Conservation (phyloP, 192 early-diverging fungal species). For the Coemansia sp. region DNA sequence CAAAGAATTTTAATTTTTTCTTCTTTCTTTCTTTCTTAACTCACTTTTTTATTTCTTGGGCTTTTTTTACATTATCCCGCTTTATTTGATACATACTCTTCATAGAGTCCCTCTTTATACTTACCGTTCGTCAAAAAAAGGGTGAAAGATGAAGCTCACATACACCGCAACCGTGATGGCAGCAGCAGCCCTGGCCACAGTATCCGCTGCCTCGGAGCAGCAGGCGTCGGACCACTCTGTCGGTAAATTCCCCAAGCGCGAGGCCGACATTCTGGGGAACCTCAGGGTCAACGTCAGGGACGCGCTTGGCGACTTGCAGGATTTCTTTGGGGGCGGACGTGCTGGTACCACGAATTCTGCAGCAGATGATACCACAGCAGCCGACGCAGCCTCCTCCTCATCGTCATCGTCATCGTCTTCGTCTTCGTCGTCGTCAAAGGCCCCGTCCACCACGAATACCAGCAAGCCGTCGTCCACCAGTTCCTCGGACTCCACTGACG, state of each 20-base stretch:
- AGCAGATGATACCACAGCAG: neutral
- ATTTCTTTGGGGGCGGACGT: constrained; percentile 6
- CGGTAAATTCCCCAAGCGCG: constrained; percentile 12
- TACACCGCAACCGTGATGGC: neutral
- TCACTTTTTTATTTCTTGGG: neutral
- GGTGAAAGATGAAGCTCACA: neutral
- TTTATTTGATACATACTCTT: neutral
- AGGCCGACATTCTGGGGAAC: neutral
- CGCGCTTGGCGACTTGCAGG: neutral
- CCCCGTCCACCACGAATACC: too few species aligned
- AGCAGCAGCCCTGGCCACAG: neutral
- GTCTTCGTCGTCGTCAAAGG: neutral
- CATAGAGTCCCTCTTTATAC: too few species aligned
- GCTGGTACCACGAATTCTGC: neutral
- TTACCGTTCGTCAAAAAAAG: neutral
- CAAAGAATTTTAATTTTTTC: neutral
- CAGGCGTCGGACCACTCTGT: neutral
- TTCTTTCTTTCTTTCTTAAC: too few species aligned
- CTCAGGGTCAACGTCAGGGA: constrained; percentile 4
- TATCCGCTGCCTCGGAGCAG: neutral
- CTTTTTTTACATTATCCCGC: neutral
- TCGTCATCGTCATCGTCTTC: neutral
- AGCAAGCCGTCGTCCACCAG: neutral
- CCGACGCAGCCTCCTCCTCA: neutral
- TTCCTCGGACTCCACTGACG: neutral